Conservation (phyloP, 768 basidiomycete genomes). For the Omphalotus guepiniiformis region DNA sequence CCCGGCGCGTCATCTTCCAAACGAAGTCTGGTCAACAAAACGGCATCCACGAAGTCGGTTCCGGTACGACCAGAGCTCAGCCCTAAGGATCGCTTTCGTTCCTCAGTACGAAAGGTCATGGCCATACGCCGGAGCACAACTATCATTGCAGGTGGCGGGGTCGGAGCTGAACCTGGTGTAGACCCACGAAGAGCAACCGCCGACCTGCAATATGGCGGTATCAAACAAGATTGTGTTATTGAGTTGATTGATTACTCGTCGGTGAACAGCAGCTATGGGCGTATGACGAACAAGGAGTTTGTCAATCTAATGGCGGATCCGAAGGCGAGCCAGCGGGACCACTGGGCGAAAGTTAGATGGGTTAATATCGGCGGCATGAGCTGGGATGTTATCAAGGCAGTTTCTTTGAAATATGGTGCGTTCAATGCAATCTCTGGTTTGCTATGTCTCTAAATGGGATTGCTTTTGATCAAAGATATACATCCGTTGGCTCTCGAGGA, state of each 20-base stretch:
- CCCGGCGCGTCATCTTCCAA: constrained; percentile 8
- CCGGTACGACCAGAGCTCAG: constrained; percentile 18
- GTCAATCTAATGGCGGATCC: constrained; percentile 37
- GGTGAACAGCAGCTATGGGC: constrained; percentile 45
- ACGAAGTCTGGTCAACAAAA: constrained; percentile 17
- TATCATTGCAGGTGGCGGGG: constrained; percentile 27
- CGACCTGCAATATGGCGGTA: constrained; percentile 50
- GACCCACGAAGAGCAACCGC: constrained; percentile 62
- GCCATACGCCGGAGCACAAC: constrained; percentile 52
- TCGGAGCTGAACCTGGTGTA: constrained; percentile 70
- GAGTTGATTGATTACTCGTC: constrained; percentile 65
- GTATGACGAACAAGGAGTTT: constrained; percentile 56
- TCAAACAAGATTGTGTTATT: constrained; percentile 59
- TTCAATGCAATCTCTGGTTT: constrained; percentile 2
- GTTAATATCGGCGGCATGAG: constrained; percentile 60
- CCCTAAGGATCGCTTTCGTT: constrained; percentile 50
- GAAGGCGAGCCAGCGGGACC: constrained; percentile 25
- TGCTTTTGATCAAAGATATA: constrained; percentile 27
- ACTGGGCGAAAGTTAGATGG: constrained; percentile 54
- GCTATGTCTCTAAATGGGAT: background rate
- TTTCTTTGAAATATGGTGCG: constrained; percentile 57
- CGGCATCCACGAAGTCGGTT: constrained; percentile 13
- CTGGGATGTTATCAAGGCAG: constrained; percentile 61
- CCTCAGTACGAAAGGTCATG: constrained; percentile 58
- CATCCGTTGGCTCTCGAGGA: constrained; percentile 63